Percentiles rank a stretch among this genome's conserved stretches.
Conservation (phyloP, 495 filamentous ascomycete species). For the Oidiodendron maius region DNA sequence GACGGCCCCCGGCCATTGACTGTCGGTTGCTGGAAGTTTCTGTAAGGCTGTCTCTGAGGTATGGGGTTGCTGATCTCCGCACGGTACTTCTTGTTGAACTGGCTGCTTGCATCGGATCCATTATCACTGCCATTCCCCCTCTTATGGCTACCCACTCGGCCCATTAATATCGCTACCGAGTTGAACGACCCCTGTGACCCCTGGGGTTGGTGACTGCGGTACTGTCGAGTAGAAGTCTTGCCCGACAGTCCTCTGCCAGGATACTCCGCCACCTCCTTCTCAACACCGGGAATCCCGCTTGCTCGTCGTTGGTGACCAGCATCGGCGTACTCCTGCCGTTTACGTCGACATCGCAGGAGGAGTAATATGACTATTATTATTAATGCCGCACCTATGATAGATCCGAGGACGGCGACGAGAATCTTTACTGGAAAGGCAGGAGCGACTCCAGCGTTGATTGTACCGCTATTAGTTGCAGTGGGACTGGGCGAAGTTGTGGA, state of each 20-base stretch:
- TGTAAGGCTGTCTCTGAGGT: slow-evolving; percentile 25
- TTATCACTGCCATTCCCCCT: slow-evolving; percentile 32
- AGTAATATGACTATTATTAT: slow-evolving; percentile 65
- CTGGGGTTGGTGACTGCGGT: slow-evolving; percentile 39
- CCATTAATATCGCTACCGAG: slow-evolving; percentile 52
- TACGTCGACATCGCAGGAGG: slow-evolving; percentile 54
- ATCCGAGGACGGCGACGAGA: slow-evolving; percentile 74
- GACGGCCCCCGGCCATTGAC: slow-evolving; percentile 34
- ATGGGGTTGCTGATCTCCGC: slow-evolving; percentile 48
- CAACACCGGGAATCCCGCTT: slow-evolving; percentile 36
- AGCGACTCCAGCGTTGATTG: slow-evolving; percentile 17
- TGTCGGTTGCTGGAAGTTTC: slow-evolving; percentile 14
- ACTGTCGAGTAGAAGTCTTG: slow-evolving; percentile 28
- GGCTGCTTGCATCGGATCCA: slow-evolving; percentile 42
- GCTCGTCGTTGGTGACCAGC: slow-evolving; percentile 41
- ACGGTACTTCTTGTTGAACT: slow-evolving; percentile 47
- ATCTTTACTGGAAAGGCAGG: slow-evolving; percentile 36
- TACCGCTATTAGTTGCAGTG: slow-evolving; percentile 29
- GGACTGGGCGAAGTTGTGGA: slow-evolving; percentile 31
- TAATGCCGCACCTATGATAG: slow-evolving; percentile 63
- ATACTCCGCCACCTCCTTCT: slow-evolving; percentile 44
- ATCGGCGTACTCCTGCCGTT: slow-evolving; percentile 37
- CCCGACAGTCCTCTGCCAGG: slow-evolving; percentile 44
- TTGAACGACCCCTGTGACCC: slow-evolving; percentile 45
- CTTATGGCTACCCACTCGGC: slow-evolving; percentile 33